phyloP scores from a whole-genome alignment of 495 filamentous ascomycete genomes.

The Hypoxylon intermedium region DNA sequence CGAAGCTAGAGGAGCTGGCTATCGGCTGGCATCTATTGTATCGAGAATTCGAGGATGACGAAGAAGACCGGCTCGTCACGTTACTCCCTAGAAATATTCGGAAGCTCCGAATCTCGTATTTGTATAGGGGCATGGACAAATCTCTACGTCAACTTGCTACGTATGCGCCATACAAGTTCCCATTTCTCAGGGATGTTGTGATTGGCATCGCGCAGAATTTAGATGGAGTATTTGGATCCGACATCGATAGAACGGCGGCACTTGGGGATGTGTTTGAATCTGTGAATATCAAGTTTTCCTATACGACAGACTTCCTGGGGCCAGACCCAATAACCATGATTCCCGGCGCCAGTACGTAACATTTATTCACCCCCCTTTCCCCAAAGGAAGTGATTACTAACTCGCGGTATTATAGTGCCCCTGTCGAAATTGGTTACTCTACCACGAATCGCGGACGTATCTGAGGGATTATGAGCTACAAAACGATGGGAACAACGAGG shows the following conservation, averaged over 20 bases:
- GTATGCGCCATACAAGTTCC: neutral
- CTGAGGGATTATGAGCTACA: neutral
- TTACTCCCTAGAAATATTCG: conserved; percentile 8
- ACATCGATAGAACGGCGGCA: neutral
- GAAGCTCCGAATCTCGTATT: conserved; percentile 5
- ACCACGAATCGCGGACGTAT: conserved; percentile 1
- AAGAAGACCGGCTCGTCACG: neutral
- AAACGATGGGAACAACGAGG: neutral
- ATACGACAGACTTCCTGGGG: neutral
- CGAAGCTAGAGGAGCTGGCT: neutral
- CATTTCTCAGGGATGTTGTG: neutral
- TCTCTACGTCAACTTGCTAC: neutral
- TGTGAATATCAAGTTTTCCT: neutral
- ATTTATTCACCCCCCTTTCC: no score
- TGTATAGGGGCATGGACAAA: neutral
- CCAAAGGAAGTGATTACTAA: no score
- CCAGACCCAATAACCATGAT: neutral
- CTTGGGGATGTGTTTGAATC: neutral
- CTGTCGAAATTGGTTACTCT: neutral
- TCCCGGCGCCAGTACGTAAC: no score
- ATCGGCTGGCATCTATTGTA: conserved; percentile 4
- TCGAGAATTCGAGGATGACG: neutral
- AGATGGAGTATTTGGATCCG: neutral
- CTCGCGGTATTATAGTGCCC: no score
- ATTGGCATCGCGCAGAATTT: neutral